Evolutionary conservation across 1,284 basidiomycete genomes (phyloP).

Genomic region (Heterobasidion annosum): DNA sequence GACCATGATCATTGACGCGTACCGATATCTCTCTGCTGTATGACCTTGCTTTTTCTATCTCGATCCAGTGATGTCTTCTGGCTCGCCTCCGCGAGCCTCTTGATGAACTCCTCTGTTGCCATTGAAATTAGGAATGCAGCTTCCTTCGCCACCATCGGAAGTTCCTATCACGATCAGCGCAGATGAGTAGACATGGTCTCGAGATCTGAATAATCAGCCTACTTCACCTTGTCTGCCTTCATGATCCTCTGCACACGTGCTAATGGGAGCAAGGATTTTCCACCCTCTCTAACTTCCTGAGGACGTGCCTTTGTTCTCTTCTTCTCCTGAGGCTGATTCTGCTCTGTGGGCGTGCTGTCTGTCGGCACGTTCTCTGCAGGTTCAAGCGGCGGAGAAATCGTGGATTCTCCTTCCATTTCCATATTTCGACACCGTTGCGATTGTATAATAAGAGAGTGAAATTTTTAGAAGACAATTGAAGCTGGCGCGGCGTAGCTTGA

Average conservation of each 20-base stretch:
- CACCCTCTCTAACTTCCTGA: conserved; percentile 18
- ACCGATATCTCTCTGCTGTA: conserved; percentile 67
- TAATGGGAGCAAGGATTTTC: conserved; percentile 62
- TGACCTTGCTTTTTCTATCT: conserved; percentile 48
- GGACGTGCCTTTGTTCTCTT: background rate
- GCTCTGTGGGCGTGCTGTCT: background rate
- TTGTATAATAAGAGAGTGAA: too few relatives aligned
- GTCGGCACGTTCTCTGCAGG: too few relatives aligned
- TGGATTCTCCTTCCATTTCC: too few relatives aligned
- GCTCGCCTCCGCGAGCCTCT: conserved; percentile 49
- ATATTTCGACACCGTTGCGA: too few relatives aligned
- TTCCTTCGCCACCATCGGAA: conserved; percentile 64
- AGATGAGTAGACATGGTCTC: background rate
- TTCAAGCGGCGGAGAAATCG: too few relatives aligned
- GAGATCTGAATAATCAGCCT: background rate
- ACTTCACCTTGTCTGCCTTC: conserved; percentile 64
- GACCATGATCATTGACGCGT: conserved; percentile 12
- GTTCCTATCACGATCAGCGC: conserved; percentile 37
- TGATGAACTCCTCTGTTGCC: conserved; percentile 74
- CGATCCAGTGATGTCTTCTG: conserved; percentile 42
- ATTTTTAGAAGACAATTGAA: too few relatives aligned
- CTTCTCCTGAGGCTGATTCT: background rate
- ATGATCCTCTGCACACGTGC: conserved; percentile 71
- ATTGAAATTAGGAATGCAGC: conserved; percentile 66
- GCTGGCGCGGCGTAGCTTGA: too few relatives aligned